These are phyloP conservation scores for Plasmodium reichenowi DNA, from an alignment of 169 alveolate species.

Conservation along the genomic window DNA sequence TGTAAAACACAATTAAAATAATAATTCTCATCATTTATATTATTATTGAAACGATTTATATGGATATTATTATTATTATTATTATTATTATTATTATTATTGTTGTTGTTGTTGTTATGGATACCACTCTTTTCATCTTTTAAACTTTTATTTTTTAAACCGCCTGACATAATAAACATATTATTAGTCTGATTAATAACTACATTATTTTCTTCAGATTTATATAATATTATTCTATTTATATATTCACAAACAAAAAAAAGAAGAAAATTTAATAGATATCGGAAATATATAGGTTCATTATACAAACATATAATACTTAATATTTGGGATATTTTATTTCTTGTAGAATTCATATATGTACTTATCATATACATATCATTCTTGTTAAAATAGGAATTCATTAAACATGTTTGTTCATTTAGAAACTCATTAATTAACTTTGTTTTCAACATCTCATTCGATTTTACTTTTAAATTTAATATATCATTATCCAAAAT, in stretches of 20 bases:
- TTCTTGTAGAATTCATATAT: conserved; percentile 22
- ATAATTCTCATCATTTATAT: not conserved
- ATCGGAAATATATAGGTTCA: conserved; percentile 48
- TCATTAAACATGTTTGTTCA: conserved; percentile 1
- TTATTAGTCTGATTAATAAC: not conserved
- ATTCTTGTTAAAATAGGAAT: not conserved
- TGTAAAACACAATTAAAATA: conserved; percentile 30
- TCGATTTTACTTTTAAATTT: conserved; percentile 29
- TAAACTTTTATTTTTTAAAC: not conserved
- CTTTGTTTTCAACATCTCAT: conserved; percentile 16
- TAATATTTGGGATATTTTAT: conserved; percentile 59
- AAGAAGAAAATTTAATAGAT: conserved; percentile 21
- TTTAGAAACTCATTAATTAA: conserved; percentile 13
- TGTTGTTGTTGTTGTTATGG: not conserved
- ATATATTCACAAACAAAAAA: conserved; percentile 27
- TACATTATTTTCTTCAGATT: not conserved
- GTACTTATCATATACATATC: conserved; percentile 20
- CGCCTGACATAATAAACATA: not conserved
- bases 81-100: not conserved
- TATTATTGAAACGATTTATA: not conserved
- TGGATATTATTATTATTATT: not conserved
- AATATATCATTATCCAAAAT: conserved; percentile 15
- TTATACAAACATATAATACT: conserved; percentile 42
- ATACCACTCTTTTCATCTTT: not conserved
- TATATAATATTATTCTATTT: not conserved